Evolutionary conservation across 257 asterid species (phyloP), one percentile per base, ranked within the genome.

Genomic region (Marsdenia floribunda): DNA sequence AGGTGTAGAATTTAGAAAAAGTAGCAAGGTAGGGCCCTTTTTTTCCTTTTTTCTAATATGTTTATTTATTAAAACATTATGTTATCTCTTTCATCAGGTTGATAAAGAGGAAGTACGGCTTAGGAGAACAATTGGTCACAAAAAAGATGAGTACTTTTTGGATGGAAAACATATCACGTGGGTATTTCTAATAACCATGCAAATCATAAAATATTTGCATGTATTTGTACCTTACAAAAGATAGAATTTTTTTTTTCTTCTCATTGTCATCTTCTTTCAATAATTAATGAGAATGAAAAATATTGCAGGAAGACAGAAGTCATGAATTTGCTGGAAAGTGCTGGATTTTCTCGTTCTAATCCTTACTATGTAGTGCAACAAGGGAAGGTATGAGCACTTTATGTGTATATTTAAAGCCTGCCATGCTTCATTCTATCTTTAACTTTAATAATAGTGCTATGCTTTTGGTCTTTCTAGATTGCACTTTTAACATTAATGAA

Each of bases 351-450:
- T 82, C 99, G 99, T 82, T 92, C 99, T 70, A 95, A 95, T 88
- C 99, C 99, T 50, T 95, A 95, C 84, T 95, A 95, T 83, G 99
- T 95, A 68, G 99, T 95, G 88, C 99, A 95, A 85, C 99, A 95
- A 86, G 99, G 99, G 63, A 95, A 95, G 81, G 98, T 92, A 84
- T 52, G 87, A 15, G 54, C 47, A 29, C 22, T 35, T 70, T 46
- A 79, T 24, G 24, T 64, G 16, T 63, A 47, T 75, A 24, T 49
- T 80, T 73, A 54, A 71, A 71, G 68, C 29, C 35, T 6, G 16
- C 59, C n/a, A 40, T n/a, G 4, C 59, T 52, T 81, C 61, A 46
- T 37, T 72, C 69, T 50, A 54, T 38, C 49, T 57, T 79, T 4
- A 33, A 8, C 24, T 19, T 78, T 21, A 21, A 5, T 37, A 37